These are phyloP conservation scores for Fraxinus greggii DNA, from an alignment of 305 asterid genomes.

Conservation along the genomic window DNA sequence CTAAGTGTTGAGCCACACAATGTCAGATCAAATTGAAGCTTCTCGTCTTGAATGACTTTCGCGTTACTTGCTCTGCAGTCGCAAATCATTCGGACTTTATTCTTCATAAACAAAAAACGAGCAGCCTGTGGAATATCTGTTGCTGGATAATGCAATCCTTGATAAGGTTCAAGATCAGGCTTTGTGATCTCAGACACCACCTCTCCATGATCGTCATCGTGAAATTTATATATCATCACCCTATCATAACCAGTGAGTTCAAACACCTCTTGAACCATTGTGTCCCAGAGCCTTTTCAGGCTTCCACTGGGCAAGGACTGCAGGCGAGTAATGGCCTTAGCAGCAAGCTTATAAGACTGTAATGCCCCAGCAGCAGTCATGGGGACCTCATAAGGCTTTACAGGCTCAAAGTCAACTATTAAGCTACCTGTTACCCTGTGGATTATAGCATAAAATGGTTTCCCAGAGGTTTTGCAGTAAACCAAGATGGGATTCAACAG, in stretches of 20 bases:
- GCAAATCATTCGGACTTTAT: slow-evolving; percentile 88
- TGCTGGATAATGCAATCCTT: slow-evolving; percentile 89
- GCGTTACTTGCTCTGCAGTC: slow-evolving; percentile 79
- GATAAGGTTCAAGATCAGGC: slow-evolving; percentile 84
- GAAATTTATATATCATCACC: slow-evolving; percentile 90
- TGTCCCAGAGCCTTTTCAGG: slow-evolving; percentile 75
- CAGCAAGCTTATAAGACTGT: slow-evolving; percentile 91
- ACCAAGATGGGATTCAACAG: slow-evolving; percentile 76
- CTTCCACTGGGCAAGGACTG: slow-evolving; percentile 90
- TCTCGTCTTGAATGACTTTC: slow-evolving; percentile 77
- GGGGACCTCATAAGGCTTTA: slow-evolving; percentile 89
- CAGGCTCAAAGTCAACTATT: slow-evolving; percentile 91
- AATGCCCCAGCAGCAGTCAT: slow-evolving; percentile 98
- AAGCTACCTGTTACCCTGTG: slow-evolving; percentile 87
- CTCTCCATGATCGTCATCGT: slow-evolving; percentile 98
- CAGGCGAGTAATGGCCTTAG: slow-evolving; percentile 82
- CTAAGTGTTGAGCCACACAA: slow-evolving; percentile 87
- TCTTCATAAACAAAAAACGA: slow-evolving; percentile 87
- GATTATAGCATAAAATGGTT: slow-evolving; percentile 88
- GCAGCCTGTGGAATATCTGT: slow-evolving; percentile 98
- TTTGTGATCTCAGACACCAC: slow-evolving; percentile 73
- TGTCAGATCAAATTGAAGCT: slow-evolving; percentile 69
- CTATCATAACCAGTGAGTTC: slow-evolving; percentile 94
- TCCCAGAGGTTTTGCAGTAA: slow-evolving; percentile 88
- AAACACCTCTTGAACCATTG: slow-evolving; percentile 88